Evolutionary conservation across 352 stramenopile species (phyloP).

Genomic region (Phytophthora europaea): DNA sequence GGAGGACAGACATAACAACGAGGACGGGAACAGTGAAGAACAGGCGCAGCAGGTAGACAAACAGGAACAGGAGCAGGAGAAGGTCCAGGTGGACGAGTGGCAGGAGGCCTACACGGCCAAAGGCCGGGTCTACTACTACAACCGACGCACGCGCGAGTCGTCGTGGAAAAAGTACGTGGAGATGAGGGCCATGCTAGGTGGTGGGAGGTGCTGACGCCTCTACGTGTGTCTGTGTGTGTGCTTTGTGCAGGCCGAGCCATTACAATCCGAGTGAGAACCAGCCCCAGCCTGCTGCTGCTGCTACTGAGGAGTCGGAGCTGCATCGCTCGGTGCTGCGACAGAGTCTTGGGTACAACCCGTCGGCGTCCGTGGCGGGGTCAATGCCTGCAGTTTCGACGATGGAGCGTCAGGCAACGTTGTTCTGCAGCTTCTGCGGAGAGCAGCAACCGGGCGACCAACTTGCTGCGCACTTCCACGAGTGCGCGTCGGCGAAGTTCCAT

Average conservation of each 20-base stretch:
- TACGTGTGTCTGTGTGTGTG: slow-evolving; percentile 3
- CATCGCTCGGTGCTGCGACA: slow-evolving; percentile 37
- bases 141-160: slow-evolving; percentile 84
- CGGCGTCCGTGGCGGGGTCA: slow-evolving; percentile 24
- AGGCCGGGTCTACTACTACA: slow-evolving; percentile 92
- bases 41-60: slow-evolving; percentile 9
- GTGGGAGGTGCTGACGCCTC: slow-evolving; percentile 2
- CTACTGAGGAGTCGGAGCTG: slow-evolving; percentile 23
- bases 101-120: slow-evolving; percentile 88
- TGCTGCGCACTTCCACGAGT: slow-evolving; percentile 59
- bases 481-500: slow-evolving; percentile 58
- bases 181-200: neutral
- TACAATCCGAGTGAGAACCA: slow-evolving; percentile 28
- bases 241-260: slow-evolving; percentile 37
- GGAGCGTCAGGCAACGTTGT: slow-evolving; percentile 56
- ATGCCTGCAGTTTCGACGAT: slow-evolving; percentile 27
- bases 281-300: slow-evolving; percentile 12
- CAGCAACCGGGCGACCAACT: slow-evolving; percentile 46
- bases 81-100: slow-evolving; percentile 66
- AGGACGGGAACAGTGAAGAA: neutral
- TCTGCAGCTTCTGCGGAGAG: slow-evolving; percentile 82
- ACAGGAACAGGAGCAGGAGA: slow-evolving; percentile 24
- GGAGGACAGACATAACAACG: neutral
- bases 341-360: slow-evolving; percentile 45
- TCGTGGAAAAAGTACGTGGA: slow-evolving; percentile 80